phyloP scores from a whole-genome alignment of 345 rosid species.

The Dipteronia dyeriana region DNA sequence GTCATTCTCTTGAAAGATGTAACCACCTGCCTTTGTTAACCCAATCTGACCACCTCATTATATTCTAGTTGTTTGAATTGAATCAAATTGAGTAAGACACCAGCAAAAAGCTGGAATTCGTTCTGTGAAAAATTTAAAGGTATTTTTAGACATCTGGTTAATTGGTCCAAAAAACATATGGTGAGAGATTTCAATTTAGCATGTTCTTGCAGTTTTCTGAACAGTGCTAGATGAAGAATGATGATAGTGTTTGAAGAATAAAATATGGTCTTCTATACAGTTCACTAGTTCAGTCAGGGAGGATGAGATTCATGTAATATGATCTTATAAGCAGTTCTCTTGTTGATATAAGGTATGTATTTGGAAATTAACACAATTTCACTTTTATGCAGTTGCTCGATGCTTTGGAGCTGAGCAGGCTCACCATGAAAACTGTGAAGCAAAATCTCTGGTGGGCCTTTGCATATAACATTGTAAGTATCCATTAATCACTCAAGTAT shows the following conservation, averaged over 20 bases:
- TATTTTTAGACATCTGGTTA: background rate
- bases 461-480: slow-evolving; percentile 90
- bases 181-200: background rate
- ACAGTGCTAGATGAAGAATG: background rate
- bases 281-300: background rate
- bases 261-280: background rate
- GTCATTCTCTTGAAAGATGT: background rate
- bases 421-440: slow-evolving; percentile 96
- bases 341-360: background rate
- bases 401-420: slow-evolving; percentile 88
- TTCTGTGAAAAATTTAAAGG: background rate
- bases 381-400: slow-evolving; percentile 70
- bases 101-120: background rate
- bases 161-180: background rate
- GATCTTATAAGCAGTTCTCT: background rate
- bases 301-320: background rate
- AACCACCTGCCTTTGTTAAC: background rate
- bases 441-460: slow-evolving; percentile 99
- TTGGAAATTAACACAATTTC: slow-evolving; percentile 12
- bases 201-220: too few relatives aligned
- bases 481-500: background rate
- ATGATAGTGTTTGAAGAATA: background rate
- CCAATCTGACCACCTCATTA: background rate
- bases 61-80: background rate
- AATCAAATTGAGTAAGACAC: background rate